A percentile compares a stretch with the other conserved stretches of the same genome.
Conservation (phyloP, 768 basidiomycete species). For the Calocera cornea region DNA sequence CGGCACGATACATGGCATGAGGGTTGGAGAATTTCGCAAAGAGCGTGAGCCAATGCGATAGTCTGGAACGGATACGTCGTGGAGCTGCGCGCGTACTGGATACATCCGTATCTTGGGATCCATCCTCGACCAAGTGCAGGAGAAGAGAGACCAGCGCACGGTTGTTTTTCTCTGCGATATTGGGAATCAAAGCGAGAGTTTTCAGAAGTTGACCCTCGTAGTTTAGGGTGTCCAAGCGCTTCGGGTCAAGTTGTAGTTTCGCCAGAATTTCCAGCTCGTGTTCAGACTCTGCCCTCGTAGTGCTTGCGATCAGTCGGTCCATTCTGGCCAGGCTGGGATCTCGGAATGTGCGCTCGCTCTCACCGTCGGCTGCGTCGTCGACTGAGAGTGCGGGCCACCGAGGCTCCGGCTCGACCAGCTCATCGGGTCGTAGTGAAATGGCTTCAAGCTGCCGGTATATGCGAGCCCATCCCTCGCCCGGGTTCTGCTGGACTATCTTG, state of each 20-base stretch:
- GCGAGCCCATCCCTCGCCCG: conserved; percentile 56
- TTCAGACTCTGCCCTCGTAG: neutral
- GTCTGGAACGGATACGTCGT: conserved; percentile 35
- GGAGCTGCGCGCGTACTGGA: conserved; percentile 13
- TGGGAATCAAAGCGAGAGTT: conserved; percentile 51
- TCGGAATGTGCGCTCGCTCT: conserved; percentile 22
- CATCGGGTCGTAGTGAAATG: conserved; percentile 15
- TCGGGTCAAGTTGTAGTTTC: conserved; percentile 27
- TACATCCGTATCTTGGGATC: conserved; percentile 12
- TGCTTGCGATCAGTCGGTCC: neutral
- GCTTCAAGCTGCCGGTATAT: conserved; percentile 49
- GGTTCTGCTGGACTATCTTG: conserved; percentile 39
- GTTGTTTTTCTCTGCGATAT: conserved; percentile 73
- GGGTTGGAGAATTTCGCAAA: conserved; percentile 88
- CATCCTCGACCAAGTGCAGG: conserved; percentile 26
- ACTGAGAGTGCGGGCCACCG: conserved; percentile 9
- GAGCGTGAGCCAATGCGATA: conserved; percentile 65
- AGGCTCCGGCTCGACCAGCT: conserved; percentile 13
- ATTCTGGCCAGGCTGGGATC: conserved; percentile 22
- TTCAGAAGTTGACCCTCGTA: conserved; percentile 74
- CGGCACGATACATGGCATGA: conserved; percentile 65
- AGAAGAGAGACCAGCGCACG: conserved; percentile 80
- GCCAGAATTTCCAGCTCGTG: neutral
- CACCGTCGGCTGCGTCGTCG: conserved; percentile 11
- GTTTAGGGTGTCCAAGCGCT: conserved; percentile 53